Percentiles rank a stretch among this genome's conserved stretches.
phyloP scores from a whole-genome alignment of 2,329 filamentous ascomycete species.

The Chrysosphaeria jannelii region DNA sequence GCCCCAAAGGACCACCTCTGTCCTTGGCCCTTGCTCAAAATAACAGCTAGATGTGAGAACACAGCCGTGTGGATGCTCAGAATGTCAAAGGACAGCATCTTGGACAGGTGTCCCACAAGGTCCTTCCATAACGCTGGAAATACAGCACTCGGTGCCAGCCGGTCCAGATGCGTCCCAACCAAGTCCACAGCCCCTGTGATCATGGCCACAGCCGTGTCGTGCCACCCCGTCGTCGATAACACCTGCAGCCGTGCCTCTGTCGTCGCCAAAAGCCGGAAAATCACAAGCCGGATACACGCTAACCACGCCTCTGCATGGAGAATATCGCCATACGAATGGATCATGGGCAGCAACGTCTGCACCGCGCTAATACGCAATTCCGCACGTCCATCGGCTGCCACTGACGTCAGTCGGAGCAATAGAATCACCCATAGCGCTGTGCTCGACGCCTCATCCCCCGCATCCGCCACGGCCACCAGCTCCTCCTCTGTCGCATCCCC shows the following conservation, averaged over 20 bases:
- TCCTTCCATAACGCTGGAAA: conserved; percentile 51
- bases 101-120: conserved; percentile 36
- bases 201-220: conserved; percentile 45
- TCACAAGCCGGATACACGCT: conserved; percentile 48
- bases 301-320: conserved; percentile 56
- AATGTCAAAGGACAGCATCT: conserved; percentile 27
- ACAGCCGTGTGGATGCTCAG: conserved; percentile 43
- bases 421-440: conserved; percentile 55
- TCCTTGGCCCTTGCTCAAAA: conserved; percentile 21
- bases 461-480: too few species aligned
- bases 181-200: conserved; percentile 43
- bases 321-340: conserved; percentile 68
- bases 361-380: conserved; percentile 68
- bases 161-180: conserved; percentile 45
- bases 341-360: conserved; percentile 70
- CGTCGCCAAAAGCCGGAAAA: conserved; percentile 47
- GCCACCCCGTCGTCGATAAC: conserved; percentile 16
- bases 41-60: conserved; percentile 33
- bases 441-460: conserved; percentile 27
- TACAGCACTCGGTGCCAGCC: conserved; percentile 30
- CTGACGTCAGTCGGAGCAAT: conserved; percentile 35
- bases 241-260: conserved; percentile 25
- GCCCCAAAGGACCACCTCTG: conserved; percentile 16
- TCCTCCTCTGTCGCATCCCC: too few species aligned
- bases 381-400: conserved; percentile 38